Percentiles rank a stretch among this genome's conserved stretches.
phyloP scores from a whole-genome alignment of 2,329 filamentous ascomycete species.

The Apiospora pterosperma region DNA sequence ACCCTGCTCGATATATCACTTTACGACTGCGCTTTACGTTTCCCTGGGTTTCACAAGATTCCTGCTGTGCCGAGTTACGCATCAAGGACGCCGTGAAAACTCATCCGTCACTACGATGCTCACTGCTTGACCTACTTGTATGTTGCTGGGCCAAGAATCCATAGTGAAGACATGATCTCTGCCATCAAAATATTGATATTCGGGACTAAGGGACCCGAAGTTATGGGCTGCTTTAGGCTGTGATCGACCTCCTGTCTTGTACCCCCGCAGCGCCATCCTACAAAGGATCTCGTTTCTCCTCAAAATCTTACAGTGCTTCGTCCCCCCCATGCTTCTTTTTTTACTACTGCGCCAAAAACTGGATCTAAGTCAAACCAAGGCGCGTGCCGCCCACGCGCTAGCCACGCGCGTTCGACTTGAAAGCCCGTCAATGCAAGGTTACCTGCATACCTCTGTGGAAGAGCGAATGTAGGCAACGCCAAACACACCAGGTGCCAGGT shows the following conservation, averaged over 20 bases:
- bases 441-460: background rate
- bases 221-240: background rate
- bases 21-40: background rate
- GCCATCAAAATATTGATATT: background rate
- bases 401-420: background rate
- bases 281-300: background rate
- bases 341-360: background rate
- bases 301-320: background rate
- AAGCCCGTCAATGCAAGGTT: background rate
- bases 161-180: background rate
- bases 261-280: background rate
- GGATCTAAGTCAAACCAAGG: background rate
- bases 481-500: background rate
- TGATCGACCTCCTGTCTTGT: background rate
- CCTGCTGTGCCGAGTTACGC: background rate
- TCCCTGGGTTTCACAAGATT: background rate
- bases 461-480: background rate
- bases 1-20: background rate
- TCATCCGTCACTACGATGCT: background rate
- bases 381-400: slow-evolving; percentile 4
- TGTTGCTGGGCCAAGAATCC: background rate
- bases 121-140: background rate
- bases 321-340: background rate
- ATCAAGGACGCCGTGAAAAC: background rate
- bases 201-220: background rate